phyloP scores from a whole-genome alignment of 257 asterid species.

The Solanum paucissectum region DNA sequence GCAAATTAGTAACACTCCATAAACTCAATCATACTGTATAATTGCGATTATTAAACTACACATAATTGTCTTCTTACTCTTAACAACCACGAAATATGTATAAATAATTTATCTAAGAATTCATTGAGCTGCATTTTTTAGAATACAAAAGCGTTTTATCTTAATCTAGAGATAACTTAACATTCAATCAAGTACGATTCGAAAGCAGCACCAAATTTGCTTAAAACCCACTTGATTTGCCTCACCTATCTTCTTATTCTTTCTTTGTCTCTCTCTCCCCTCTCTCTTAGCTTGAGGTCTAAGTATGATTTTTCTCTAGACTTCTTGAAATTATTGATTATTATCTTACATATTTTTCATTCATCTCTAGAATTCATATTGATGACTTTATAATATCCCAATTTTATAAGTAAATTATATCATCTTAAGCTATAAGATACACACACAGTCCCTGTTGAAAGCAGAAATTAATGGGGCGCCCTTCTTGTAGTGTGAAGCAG shows the following conservation, averaged over 20 bases:
- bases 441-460: not conserved
- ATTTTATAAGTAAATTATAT: not conserved
- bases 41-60: not conserved
- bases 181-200: constrained; percentile 19
- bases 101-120: not conserved
- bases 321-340: constrained; percentile 13
- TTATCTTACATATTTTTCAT: not conserved
- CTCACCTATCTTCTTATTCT: not conserved
- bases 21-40: not conserved
- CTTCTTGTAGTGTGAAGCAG: constrained; percentile 51
- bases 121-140: not conserved
- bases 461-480: constrained; percentile 44
- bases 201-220: constrained; percentile 48
- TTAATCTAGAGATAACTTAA: constrained; percentile 22
- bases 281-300: constrained; percentile 32
- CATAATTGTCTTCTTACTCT: not conserved
- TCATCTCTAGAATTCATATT: not conserved
- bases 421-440: not conserved
- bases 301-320: constrained; percentile 34
- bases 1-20: not conserved
- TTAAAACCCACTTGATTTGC: constrained; percentile 47
- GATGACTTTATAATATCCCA: not conserved
- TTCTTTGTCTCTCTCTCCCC: constrained; percentile 1
- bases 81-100: not conserved
- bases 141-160: not conserved